Evolutionary conservation across 495 filamentous ascomycete species (phyloP).

Genomic region (Pyronema domesticum): DNA sequence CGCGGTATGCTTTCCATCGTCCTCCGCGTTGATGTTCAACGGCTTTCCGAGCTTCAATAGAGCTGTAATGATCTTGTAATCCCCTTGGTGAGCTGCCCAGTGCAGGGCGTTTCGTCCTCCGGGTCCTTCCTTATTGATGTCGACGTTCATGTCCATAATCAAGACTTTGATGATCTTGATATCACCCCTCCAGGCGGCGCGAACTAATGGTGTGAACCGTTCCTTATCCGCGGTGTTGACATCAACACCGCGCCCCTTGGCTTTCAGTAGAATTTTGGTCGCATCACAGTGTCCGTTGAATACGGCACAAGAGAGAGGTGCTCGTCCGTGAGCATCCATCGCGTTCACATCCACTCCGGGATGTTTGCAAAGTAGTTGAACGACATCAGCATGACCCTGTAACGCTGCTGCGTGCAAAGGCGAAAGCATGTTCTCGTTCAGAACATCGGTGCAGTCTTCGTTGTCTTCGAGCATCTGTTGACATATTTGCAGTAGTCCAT

Average conservation of each 20-base stretch:
- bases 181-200: neutral
- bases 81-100: neutral
- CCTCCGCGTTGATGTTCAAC: neutral
- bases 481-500: neutral
- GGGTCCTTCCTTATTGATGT: neutral
- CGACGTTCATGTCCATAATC: neutral
- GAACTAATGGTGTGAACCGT: neutral
- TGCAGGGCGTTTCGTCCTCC: neutral
- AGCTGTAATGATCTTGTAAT: neutral
- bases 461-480: neutral
- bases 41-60: neutral
- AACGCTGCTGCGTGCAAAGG: neutral
- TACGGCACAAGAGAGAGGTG: no score
- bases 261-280: no score
- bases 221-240: neutral
- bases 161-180: neutral
- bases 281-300: no score
- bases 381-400: neutral
- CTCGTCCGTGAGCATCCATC: neutral
- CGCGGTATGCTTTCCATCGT: neutral
- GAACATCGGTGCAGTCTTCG: neutral
- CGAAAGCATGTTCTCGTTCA: neutral
- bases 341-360: neutral
- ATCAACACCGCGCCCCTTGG: neutral
- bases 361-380: neutral